Conservation (phyloP, 2,329 filamentous ascomycete species). For the Pseudogymnoascus sp. region DNA sequence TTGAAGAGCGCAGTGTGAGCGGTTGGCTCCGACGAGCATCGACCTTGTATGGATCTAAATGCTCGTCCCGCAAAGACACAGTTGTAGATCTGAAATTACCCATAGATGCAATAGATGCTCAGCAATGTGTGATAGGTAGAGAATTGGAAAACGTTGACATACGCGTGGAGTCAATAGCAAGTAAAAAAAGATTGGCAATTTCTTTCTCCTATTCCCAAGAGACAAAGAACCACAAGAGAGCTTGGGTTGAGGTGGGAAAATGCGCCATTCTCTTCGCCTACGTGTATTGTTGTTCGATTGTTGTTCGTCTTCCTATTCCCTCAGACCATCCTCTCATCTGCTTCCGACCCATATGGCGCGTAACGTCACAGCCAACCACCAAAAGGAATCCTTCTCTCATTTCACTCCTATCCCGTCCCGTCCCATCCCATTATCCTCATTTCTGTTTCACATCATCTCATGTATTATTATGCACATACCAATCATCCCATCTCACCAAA, state of each 20-base stretch:
- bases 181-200: constrained; percentile 4
- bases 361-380: constrained; percentile 10
- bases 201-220: constrained; percentile 1
- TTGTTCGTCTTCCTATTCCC: not conserved
- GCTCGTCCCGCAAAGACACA: not conserved
- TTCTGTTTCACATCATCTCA: constrained; percentile 1
- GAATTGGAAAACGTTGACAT: not conserved
- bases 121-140: not conserved
- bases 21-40: not conserved
- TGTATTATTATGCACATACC: not conserved
- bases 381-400: not conserved
- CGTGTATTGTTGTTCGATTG: not conserved
- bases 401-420: not conserved
- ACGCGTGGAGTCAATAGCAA: not conserved
- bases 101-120: not conserved
- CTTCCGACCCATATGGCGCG: constrained; percentile 7
- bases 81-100: constrained; percentile 10
- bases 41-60: not conserved
- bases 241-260: not conserved
- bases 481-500: constrained; percentile 2
- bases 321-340: constrained; percentile 8
- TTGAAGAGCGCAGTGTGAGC: not conserved
- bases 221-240: not conserved
- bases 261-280: not conserved
- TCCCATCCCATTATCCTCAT: not conserved